A percentile compares a stretch with the other conserved stretches of the same genome.
These are phyloP conservation scores for Xylariaceae sp. DNA, from an alignment of 2,329 filamentous ascomycete genomes.

Conservation along the genomic window DNA sequence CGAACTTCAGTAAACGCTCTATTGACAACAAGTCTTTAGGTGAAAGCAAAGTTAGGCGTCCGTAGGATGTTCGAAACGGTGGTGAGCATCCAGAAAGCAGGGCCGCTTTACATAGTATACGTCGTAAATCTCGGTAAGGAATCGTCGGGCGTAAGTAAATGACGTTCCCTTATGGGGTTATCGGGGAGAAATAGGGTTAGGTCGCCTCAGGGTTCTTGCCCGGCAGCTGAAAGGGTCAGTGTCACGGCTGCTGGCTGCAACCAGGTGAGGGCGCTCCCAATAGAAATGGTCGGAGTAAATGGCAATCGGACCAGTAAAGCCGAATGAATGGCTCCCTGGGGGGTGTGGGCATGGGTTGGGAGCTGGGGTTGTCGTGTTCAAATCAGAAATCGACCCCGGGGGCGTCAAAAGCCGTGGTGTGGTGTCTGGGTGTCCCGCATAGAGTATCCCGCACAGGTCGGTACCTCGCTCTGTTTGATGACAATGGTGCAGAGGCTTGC, in stretches of 20 bases:
- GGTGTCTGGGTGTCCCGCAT: no score
- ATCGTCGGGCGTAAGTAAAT: background rate
- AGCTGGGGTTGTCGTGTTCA: constrained; percentile 1
- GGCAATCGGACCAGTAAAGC: background rate
- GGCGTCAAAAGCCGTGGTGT: no score
- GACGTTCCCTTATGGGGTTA: constrained; percentile 1
- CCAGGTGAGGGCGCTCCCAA: background rate
- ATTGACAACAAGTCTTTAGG: background rate
- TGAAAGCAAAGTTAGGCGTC: background rate
- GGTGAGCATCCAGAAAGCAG: background rate
- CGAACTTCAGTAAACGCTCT: background rate
- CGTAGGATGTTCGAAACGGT: background rate
- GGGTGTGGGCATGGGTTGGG: constrained; percentile 1
- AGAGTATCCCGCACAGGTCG: background rate
- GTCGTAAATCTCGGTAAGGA: background rate
- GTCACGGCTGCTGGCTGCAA: background rate
- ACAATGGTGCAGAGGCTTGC: background rate
- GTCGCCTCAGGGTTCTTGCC: constrained; percentile 5
- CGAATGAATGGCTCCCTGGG: background rate
- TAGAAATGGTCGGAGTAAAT: background rate
- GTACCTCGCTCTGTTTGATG: background rate
- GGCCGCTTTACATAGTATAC: background rate
- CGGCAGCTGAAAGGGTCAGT: background rate
- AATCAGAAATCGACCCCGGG: constrained; percentile 1
- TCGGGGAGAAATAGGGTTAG: constrained; percentile 1